Conservation (phyloP, 306 rosid genomes). For the Phaseolus lunatus region DNA sequence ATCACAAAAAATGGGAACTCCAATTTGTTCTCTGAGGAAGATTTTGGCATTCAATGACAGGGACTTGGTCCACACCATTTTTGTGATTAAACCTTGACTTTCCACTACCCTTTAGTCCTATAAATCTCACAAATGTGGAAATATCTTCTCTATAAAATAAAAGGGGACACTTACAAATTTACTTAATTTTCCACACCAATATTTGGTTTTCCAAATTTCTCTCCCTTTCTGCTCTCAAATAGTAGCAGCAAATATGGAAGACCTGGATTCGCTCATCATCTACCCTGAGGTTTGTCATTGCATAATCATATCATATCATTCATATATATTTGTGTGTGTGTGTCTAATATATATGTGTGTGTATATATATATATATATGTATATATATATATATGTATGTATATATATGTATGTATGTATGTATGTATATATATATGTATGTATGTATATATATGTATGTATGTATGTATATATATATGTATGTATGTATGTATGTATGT, state of each 20-base stretch:
- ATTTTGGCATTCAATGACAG: slow-evolving; percentile 47
- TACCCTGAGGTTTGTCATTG: slow-evolving; percentile 63
- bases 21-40: slow-evolving; percentile 40
- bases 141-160: slow-evolving; percentile 60
- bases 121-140: not conserved
- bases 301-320: not conserved
- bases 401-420: too few relatives aligned
- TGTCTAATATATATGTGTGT: too few relatives aligned
- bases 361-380: too few relatives aligned
- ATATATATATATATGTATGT: too few relatives aligned
- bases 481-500: too few relatives aligned
- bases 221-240: not conserved
- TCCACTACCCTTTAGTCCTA: slow-evolving; percentile 13
- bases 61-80: slow-evolving; percentile 46
- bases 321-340: too few relatives aligned
- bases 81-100: slow-evolving; percentile 38
- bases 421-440: too few relatives aligned
- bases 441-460: too few relatives aligned
- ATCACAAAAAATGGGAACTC: slow-evolving; percentile 33
- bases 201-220: slow-evolving; percentile 17
- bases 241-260: slow-evolving; percentile 60
- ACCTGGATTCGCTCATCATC: slow-evolving; percentile 55
- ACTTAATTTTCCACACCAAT: slow-evolving; percentile 18
- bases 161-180: slow-evolving; percentile 18
- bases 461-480: too few relatives aligned